Evolutionary conservation across 257 asterid genomes (phyloP).

Genomic region (Voacanga thouarsii): DNA sequence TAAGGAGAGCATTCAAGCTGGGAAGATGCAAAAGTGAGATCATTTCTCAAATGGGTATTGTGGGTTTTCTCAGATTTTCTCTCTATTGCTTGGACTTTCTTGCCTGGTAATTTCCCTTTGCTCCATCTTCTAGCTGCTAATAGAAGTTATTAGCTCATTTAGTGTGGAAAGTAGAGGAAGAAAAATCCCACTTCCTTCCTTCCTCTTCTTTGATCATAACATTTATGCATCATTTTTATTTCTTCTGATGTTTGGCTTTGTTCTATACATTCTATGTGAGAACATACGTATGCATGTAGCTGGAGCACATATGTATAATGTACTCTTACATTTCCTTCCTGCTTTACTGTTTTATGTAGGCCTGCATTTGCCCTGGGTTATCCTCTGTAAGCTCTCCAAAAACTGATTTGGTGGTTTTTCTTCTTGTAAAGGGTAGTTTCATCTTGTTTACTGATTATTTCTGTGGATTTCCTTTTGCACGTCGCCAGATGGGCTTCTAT

Average conservation of each 20-base stretch:
- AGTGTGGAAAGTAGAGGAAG: not conserved
- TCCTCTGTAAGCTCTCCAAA: conserved; percentile 44
- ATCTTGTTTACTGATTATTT: too few species aligned
- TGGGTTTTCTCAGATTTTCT: conserved; percentile 27
- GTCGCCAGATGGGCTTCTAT: too few species aligned
- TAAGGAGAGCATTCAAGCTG: not conserved
- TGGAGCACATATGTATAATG: not conserved
- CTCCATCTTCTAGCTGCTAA: not conserved
- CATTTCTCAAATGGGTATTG: conserved; percentile 10
- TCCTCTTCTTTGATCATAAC: not conserved
- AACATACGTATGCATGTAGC: conserved; percentile 7
- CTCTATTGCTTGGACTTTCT: conserved; percentile 28
- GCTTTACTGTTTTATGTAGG: conserved; percentile 28
- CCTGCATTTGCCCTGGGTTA: conserved; percentile 41
- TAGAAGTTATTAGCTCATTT: too few species aligned
- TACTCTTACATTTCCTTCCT: not conserved
- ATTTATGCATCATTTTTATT: not conserved
- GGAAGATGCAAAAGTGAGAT: not conserved
- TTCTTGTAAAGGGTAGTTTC: too few species aligned
- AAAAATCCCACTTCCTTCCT: too few species aligned
- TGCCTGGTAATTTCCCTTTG: conserved; percentile 30
- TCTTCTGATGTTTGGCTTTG: not conserved
- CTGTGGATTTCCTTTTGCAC: too few species aligned
- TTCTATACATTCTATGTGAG: not conserved
- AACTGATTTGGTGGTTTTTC: too few species aligned